These are phyloP conservation scores for Endotrypanum monterogeii DNA, from an alignment of 208 protist species.

Conservation along the genomic window DNA sequence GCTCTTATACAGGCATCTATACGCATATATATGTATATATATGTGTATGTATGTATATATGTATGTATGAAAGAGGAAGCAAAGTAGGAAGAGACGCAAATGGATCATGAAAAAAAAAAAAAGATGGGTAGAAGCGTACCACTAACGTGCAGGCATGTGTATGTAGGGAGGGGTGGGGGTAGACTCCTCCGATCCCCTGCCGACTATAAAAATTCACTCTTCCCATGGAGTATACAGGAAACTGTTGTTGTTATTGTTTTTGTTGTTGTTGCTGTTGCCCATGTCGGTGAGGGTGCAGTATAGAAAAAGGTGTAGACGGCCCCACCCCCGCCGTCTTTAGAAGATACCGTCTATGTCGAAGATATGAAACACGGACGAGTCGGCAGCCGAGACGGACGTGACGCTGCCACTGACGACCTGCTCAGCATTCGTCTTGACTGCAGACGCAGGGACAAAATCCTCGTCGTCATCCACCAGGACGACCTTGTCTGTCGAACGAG, in stretches of 20 bases:
- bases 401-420: background rate
- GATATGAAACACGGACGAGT: conserved; percentile 43
- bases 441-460: background rate
- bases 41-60: background rate
- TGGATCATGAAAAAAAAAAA: too few relatives aligned
- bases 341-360: conserved; percentile 83
- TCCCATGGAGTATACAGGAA: background rate
- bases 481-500: background rate
- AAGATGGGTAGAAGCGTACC: too few relatives aligned
- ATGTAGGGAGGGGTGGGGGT: background rate
- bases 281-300: too few relatives aligned
- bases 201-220: too few relatives aligned
- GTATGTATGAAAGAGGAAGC: too few relatives aligned
- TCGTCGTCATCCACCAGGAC: background rate
- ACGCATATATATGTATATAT: background rate
- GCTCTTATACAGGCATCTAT: background rate
- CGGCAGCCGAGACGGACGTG: background rate
- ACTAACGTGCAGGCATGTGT: too few relatives aligned
- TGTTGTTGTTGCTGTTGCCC: background rate
- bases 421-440: too few relatives aligned
- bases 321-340: too few relatives aligned
- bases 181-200: too few relatives aligned
- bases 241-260: background rate
- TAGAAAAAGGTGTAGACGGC: background rate
- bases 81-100: too few relatives aligned